phyloP scores from a whole-genome alignment of 192 early-diverging fungal genomes.

The Funneliformis geosporum region DNA sequence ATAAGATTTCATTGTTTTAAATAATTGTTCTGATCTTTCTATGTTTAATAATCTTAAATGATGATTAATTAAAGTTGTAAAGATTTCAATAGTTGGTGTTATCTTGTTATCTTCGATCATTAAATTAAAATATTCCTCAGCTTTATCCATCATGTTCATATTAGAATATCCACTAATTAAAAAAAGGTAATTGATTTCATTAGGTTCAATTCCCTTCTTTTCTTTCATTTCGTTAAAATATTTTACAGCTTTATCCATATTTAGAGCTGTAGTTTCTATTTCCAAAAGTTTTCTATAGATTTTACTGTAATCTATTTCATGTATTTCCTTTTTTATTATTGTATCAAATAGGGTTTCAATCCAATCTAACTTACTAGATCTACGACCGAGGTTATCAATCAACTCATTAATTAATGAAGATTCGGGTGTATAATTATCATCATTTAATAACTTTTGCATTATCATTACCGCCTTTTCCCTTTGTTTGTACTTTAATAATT shows the following conservation, averaged over 20 bases:
- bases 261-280: background rate
- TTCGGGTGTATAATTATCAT: background rate
- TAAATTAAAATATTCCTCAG: constrained; percentile 33
- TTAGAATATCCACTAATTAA: constrained; percentile 36
- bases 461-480: background rate
- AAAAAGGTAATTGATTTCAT: constrained; percentile 33
- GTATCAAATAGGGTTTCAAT: background rate
- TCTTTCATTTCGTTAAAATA: constrained; percentile 26
- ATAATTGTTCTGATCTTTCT: constrained; percentile 38
- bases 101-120: constrained; percentile 35
- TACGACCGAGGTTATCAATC: background rate
- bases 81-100: constrained; percentile 35
- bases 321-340: background rate
- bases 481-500: background rate
- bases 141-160: constrained; percentile 33
- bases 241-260: constrained; percentile 15
- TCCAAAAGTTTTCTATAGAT: background rate
- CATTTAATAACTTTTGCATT: background rate
- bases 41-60: constrained; percentile 36
- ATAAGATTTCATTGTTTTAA: constrained; percentile 38
- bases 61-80: constrained; percentile 42
- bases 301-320: background rate
- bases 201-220: constrained; percentile 2
- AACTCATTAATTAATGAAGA: background rate
- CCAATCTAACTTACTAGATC: background rate